A percentile compares a stretch with the other conserved stretches of the same genome.
These are phyloP conservation scores for Amorphotheca resinae DNA, from an alignment of 495 filamentous ascomycete species.

Conservation along the genomic window DNA sequence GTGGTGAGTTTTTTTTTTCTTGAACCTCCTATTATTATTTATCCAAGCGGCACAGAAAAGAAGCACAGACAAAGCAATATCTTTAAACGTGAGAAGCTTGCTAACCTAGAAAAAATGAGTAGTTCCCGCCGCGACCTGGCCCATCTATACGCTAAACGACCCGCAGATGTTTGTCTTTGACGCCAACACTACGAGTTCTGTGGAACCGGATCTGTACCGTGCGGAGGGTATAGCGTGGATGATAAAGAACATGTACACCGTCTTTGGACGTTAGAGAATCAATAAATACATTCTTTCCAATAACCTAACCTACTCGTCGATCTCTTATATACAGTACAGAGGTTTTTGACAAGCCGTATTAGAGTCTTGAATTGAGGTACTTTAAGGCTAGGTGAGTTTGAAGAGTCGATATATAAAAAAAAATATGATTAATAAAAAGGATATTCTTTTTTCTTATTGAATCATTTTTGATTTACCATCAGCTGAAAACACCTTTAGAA, in stretches of 20 bases:
- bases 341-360: not conserved
- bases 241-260: not conserved
- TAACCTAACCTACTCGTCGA: not conserved
- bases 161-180: conserved; percentile 1
- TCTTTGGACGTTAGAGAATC: conserved; percentile 1
- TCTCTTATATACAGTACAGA: not conserved
- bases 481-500: too few relatives aligned
- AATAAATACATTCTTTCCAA: not conserved
- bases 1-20: not conserved
- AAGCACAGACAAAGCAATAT: too few relatives aligned
- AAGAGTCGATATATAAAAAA: not conserved
- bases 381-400: not conserved
- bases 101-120: too few relatives aligned
- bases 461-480: too few relatives aligned
- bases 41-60: too few relatives aligned
- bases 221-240: conserved; percentile 1
- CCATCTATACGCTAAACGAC: not conserved
- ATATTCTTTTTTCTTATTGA: too few relatives aligned
- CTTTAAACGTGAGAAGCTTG: not conserved
- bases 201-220: not conserved
- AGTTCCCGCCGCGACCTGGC: not conserved
- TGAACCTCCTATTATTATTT: too few relatives aligned
- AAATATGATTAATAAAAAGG: too few relatives aligned
- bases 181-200: not conserved
- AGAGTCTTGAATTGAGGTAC: not conserved